These are phyloP conservation scores for Pholiota molesta DNA, from an alignment of 768 basidiomycete species.

Conservation along the genomic window DNA sequence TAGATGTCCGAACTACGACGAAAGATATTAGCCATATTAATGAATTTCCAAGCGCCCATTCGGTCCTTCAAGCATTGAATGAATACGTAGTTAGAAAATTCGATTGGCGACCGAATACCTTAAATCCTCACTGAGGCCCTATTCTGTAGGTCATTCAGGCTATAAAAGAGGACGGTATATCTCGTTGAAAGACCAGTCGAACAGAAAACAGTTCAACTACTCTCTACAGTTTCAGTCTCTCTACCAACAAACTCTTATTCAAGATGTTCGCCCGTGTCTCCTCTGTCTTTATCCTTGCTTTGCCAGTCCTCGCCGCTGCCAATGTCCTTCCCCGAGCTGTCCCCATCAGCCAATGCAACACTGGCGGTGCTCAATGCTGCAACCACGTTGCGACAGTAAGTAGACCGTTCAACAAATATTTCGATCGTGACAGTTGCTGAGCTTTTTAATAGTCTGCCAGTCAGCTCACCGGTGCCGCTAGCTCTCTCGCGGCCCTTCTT, in stretches of 20 bases:
- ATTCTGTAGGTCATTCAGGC: background rate
- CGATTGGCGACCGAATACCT: background rate
- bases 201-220: conserved; percentile 24
- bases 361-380: conserved; percentile 34
- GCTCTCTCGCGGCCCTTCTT: background rate
- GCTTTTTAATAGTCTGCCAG: background rate
- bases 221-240: background rate
- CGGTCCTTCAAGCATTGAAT: too few species aligned
- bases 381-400: background rate
- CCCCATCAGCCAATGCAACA: conserved; percentile 26
- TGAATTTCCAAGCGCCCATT: too few species aligned
- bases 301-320: conserved; percentile 16
- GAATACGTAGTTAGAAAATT: too few species aligned
- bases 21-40: too few species aligned
- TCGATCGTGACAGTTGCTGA: background rate
- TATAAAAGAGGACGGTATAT: conserved; percentile 14
- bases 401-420: background rate
- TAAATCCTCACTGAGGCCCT: background rate
- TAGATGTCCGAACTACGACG: too few species aligned
- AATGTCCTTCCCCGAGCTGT: background rate
- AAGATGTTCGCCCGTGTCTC: conserved; percentile 5
- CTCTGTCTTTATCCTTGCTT: conserved; percentile 1
- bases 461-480: background rate
- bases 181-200: conserved; percentile 19
- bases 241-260: background rate